Evolutionary conservation across 2,329 filamentous ascomycete species (phyloP), one percentile per base, ranked within the genome.

Genomic region (Verticillium nonalfalfae): DNA sequence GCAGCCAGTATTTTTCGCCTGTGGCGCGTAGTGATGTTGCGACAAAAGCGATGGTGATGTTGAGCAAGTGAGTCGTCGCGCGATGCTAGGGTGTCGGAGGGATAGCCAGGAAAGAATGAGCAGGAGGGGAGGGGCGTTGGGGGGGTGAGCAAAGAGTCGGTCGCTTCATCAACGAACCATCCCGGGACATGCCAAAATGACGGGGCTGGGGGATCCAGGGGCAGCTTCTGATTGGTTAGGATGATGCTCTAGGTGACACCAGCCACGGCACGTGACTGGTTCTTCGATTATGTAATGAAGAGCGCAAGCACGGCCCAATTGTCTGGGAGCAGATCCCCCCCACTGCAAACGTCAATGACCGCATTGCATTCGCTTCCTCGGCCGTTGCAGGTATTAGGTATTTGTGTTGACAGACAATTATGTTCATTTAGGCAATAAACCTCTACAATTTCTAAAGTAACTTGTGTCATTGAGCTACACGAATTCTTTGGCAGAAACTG

Each of bases 181-280:
- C 57, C 57, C 35, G 62, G 57, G 26, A 38, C 34, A 13, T 58
- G 33, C 62, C 60, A 65, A 64, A 65, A 64, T 65, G 63, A 64
- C 62, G 63, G 63, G 63, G 63, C 63, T 65, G 63, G 63, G 63
- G 62, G 21, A 52, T 60, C 57, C 60, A 62, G 59, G 63, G 62
- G 57, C 54, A 34, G 10, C 3, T 34, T 10, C 61, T 62, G 60
- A 60, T 61, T 54, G 55, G 58, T 57, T 62, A 60, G 59, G 50
- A 13, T 13, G 3, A 9, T 5, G 14, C 14, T 9, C 60, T 56
- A 61, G 59, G 63, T 58, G 36, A 54, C 60, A 62, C 52, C 40
- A 65, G 63, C 63, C 62, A 64, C 62, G 64, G 59, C 63, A 65
- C 63, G 63, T 65, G 63, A 62, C 15, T 13, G 11, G 4, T 7